Conservation (phyloP, 2,329 filamentous ascomycete genomes). For the Penicillium paneum region DNA sequence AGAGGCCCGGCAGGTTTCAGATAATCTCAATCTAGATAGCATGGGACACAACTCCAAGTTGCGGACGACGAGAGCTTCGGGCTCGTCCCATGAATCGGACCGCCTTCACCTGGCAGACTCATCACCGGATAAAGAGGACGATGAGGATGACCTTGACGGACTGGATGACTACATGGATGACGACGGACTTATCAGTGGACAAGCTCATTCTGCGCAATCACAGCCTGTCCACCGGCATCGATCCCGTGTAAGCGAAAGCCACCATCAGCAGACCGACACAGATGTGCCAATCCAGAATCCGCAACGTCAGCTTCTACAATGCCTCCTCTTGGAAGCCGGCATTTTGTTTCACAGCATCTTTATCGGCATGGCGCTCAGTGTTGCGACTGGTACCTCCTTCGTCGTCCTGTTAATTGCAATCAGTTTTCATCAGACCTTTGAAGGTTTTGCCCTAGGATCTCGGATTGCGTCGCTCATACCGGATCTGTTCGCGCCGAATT, state of each 20-base stretch:
- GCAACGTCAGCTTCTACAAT: constrained; percentile 69
- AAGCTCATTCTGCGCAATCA: constrained; percentile 10
- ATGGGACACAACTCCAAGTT: constrained; percentile 10
- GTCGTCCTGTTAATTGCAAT: constrained; percentile 77
- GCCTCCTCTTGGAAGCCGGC: constrained; percentile 74
- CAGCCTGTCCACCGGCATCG: constrained; percentile 12
- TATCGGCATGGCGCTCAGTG: constrained; percentile 81
- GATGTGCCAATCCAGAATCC: constrained; percentile 51
- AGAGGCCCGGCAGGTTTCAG: constrained; percentile 18
- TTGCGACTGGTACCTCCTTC: constrained; percentile 75
- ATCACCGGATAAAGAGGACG: constrained; percentile 51
- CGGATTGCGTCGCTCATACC: constrained; percentile 75
- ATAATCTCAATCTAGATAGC: constrained; percentile 23
- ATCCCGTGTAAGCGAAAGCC: constrained; percentile 10
- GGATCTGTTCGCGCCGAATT: constrained; percentile 63
- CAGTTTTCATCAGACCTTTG: constrained; percentile 82
- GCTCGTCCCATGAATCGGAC: constrained; percentile 19
- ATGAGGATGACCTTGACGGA: constrained; percentile 57
- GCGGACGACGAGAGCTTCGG: constrained; percentile 7
- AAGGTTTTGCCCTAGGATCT: constrained; percentile 79
- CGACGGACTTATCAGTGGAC: constrained; percentile 14
- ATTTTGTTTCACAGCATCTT: constrained; percentile 84
- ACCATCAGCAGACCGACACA: constrained; percentile 28
- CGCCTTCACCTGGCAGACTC: constrained; percentile 19
- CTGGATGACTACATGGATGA: constrained; percentile 31